A percentile compares a stretch with the other conserved stretches of the same genome.
Conservation (phyloP, 345 rosid species). For the Carallia pectinifolia region DNA sequence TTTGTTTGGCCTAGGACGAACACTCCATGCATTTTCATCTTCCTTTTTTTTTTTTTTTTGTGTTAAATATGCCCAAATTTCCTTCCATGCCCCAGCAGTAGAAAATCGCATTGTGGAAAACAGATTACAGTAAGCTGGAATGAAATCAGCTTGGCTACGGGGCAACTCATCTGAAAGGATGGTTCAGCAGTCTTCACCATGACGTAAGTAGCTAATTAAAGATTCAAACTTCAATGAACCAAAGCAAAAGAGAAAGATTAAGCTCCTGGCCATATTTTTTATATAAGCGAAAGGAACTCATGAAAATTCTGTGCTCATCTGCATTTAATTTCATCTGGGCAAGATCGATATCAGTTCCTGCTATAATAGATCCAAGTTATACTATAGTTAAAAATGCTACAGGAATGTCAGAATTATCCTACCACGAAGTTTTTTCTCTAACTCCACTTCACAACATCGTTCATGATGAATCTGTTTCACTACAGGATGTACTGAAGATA, state of each 20-base stretch:
- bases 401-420: slow-evolving; percentile 26
- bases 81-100: no score
- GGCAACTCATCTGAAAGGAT: no score
- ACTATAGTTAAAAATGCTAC: slow-evolving; percentile 10
- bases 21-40: no score
- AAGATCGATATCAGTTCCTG: slow-evolving; percentile 79
- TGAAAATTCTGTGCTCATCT: slow-evolving; percentile 68
- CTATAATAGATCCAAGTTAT: slow-evolving; percentile 4
- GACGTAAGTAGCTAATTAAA: not conserved
- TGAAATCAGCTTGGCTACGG: no score
- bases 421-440: slow-evolving; percentile 82
- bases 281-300: not conserved
- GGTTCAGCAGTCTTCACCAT: no score
- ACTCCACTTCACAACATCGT: slow-evolving; percentile 80
- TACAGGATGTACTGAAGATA: slow-evolving; percentile 87
- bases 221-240: not conserved
- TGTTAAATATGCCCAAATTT: no score
- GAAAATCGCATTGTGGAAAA: no score
- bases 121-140: no score
- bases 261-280: not conserved
- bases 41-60: no score
- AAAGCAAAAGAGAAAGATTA: not conserved
- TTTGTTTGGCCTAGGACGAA: no score
- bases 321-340: slow-evolving; percentile 77
- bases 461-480: slow-evolving; percentile 78